Base-by-base conservation (phyloP, 164 flowering plant species). In the Umbilicus rupestris region DNA sequence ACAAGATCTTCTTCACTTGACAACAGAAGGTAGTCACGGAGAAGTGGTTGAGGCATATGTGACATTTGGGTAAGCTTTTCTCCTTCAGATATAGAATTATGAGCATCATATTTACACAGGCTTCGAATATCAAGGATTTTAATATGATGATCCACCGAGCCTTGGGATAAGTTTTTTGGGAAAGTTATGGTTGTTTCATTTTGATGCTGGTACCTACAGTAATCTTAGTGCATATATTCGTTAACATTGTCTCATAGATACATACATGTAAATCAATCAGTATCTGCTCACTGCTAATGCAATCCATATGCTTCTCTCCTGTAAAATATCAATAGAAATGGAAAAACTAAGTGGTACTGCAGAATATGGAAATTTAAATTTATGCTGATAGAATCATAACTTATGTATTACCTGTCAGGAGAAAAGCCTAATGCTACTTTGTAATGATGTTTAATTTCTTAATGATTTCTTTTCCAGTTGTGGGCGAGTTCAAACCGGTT, bases 401-500 rank as follows among this genome's bases (percentile, higher is more conserved):
- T 41, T 41, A 41, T 7, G 44, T 3, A 41, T 0, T 41, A 41
- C 44, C 16, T 41, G 44, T 41, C 19, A 26, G 60, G 33, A 55
- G 1, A 28, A 28, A 55, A 26, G 19, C 8, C 31, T 26, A 28
- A 28, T 28, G 33, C 60, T 55, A 28, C 33, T 55, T 16, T 55
- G 33, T 55, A 55, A 55, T 16, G 14, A 16, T 55, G 4, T 33
- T 62, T 33, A 14, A n/a, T 35, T 37, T 39, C 65, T 63, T 31
- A 33, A 37, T 49, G 45, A 58, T 47, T 42, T 65, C n/a, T 49
- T 69, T 28, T 73, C 78, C 84, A 85, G 88, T 15, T 85, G 86
- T 80, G 89, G 89, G 44, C 83, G 80, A 78, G 83, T 82, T 58
- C 86, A 87, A 71, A 87, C 81, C 41, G 89, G 88, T 70, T 83